These are phyloP conservation scores for Phtheirospermum japonicum DNA, from an alignment of 257 asterid genomes.

Conservation along the genomic window DNA sequence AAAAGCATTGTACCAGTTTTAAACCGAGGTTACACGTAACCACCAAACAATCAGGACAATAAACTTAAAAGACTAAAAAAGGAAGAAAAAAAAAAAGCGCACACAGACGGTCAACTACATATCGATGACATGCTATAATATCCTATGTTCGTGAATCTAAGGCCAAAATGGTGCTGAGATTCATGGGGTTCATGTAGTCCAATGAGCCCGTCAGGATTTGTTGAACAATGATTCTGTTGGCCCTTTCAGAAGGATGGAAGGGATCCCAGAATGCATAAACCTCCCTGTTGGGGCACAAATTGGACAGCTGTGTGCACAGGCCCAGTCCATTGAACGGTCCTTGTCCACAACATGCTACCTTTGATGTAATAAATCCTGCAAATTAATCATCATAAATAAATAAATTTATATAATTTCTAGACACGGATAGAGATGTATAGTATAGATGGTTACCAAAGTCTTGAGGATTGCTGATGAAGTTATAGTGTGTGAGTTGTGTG, in stretches of 20 bases:
- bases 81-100: too few species aligned
- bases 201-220: slow-evolving; percentile 47
- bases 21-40: too few species aligned
- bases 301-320: slow-evolving; percentile 46
- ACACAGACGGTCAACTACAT: too few species aligned
- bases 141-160: slow-evolving; percentile 42
- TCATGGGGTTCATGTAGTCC: slow-evolving; percentile 67
- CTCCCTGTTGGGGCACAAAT: slow-evolving; percentile 60
- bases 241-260: slow-evolving; percentile 66
- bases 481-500: slow-evolving; percentile 48
- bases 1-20: too few species aligned
- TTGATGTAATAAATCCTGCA: slow-evolving; percentile 56
- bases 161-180: slow-evolving; percentile 59
- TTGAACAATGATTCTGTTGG: slow-evolving; percentile 46
- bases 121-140: too few species aligned
- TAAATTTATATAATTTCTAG: too few species aligned
- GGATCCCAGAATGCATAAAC: slow-evolving; percentile 67
- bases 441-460: slow-evolving; percentile 63
- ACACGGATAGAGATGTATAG: too few species aligned
- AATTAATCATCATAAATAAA: too few species aligned
- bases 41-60: too few species aligned
- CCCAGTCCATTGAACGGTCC: slow-evolving; percentile 64
- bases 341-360: slow-evolving; percentile 70
- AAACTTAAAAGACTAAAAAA: too few species aligned
- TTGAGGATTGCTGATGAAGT: slow-evolving; percentile 67